These are phyloP conservation scores for Cocos nucifera DNA, from an alignment of 176 grass and related monocot genomes.

Conservation along the genomic window DNA sequence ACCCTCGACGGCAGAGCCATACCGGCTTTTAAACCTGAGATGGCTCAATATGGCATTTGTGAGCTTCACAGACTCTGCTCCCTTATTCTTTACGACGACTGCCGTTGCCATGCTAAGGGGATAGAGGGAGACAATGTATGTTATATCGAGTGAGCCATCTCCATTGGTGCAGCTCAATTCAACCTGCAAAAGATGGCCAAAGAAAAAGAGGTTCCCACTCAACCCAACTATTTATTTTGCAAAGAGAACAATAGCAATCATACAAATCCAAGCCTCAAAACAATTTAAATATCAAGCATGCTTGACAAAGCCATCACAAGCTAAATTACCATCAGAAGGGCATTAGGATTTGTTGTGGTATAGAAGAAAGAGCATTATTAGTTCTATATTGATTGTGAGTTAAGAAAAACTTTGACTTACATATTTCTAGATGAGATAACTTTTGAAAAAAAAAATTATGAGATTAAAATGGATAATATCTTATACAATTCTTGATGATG, in stretches of 20 bases:
- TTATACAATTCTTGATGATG: too few relatives aligned
- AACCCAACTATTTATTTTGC: neutral
- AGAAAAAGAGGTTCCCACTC: neutral
- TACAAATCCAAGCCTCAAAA: too few relatives aligned
- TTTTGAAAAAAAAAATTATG: too few relatives aligned
- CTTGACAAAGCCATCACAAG: too few relatives aligned
- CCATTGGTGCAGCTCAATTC: conserved; percentile 69
- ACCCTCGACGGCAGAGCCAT: conserved; percentile 56
- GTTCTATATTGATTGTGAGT: too few relatives aligned
- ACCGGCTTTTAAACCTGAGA: conserved; percentile 60
- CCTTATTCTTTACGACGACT: conserved; percentile 72
- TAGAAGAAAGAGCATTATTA: too few relatives aligned
- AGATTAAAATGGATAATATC: too few relatives aligned
- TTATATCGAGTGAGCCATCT: conserved; percentile 52
- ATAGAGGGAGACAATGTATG: conserved; percentile 84
- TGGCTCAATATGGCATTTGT: conserved; percentile 78
- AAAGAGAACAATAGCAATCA: neutral
- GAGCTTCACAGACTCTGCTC: conserved; percentile 52
- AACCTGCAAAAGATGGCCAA: conserved; percentile 22
- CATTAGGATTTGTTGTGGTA: too few relatives aligned
- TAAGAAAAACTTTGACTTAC: too few relatives aligned
- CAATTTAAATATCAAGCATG: too few relatives aligned
- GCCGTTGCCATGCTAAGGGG: conserved; percentile 76
- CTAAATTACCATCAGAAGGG: too few relatives aligned
- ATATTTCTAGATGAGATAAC: too few relatives aligned